Percentiles rank a stretch among this genome's conserved stretches.
phyloP scores from a whole-genome alignment of 2,329 filamentous ascomycete genomes.

The Aspergillus nomiae region DNA sequence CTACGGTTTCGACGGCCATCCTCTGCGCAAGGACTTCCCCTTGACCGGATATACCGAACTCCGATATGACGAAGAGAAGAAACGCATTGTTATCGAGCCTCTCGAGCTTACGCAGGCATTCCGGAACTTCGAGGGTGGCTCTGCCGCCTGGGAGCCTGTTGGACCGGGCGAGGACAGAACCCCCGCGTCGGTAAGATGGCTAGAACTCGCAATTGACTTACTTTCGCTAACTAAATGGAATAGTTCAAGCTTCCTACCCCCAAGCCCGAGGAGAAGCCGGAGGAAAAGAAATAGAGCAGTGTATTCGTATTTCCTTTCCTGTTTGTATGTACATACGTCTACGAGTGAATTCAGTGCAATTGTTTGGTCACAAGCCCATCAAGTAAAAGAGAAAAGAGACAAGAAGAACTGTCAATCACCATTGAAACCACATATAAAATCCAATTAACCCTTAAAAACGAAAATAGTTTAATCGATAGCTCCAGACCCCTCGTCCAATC shows the following conservation, averaged over 20 bases:
- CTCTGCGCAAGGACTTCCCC: constrained; percentile 95
- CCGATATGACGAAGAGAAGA: constrained; percentile 99
- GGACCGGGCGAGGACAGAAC: constrained; percentile 73
- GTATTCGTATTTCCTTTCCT: constrained; percentile 39
- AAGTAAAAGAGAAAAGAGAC: neutral
- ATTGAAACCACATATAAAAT: neutral
- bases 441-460: neutral
- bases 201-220: neutral
- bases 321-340: constrained; percentile 43
- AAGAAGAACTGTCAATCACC: neutral
- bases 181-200: constrained; percentile 65
- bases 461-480: neutral
- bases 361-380: constrained; percentile 3
- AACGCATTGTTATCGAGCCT: constrained; percentile 97
- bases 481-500: neutral
- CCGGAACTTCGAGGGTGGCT: constrained; percentile 94
- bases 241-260: constrained; percentile 92
- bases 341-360: constrained; percentile 23
- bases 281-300: constrained; percentile 79
- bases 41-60: constrained; percentile 98
- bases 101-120: constrained; percentile 97
- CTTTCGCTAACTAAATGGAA: constrained; percentile 5
- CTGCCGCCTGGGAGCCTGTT: constrained; percentile 70
- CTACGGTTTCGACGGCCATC: constrained; percentile 98
- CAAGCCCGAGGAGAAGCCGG: constrained; percentile 89